phyloP scores from a whole-genome alignment of 2,329 filamentous ascomycete genomes.

The Lachnellula suecica region DNA sequence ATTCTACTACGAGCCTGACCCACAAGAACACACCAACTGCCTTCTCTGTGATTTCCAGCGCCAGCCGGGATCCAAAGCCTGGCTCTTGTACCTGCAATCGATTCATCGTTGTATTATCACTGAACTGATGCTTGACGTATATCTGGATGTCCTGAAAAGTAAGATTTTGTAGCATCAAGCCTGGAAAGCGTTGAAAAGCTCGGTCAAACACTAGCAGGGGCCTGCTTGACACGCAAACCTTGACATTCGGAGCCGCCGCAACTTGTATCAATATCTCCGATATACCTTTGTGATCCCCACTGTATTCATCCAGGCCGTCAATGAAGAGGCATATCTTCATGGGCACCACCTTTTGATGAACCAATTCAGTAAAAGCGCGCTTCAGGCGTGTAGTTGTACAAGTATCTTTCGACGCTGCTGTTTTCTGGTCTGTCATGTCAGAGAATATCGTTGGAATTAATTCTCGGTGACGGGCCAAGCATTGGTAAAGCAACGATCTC shows the following conservation, averaged over 20 bases:
- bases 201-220: conserved; percentile 1
- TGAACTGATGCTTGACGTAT: conserved; percentile 1
- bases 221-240: conserved; percentile 7
- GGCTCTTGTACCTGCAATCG: neutral
- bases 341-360: neutral
- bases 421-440: no score
- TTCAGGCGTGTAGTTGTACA: neutral
- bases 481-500: conserved; percentile 1
- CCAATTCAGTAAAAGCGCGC: neutral
- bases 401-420: no score
- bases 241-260: neutral
- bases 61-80: neutral
- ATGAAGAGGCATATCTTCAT: conserved; percentile 5
- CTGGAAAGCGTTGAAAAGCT: neutral
- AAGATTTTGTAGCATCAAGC: conserved; percentile 2
- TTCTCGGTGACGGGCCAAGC: no score
- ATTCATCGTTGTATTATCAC: neutral
- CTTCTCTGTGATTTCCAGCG: neutral
- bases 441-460: no score
- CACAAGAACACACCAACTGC: neutral
- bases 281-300: no score
- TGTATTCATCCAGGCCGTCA: conserved; percentile 6
- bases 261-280: no score
- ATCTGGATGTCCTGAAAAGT: conserved; percentile 1
- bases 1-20: neutral